These are phyloP conservation scores for Cyberlindnera subsufficiens DNA, from an alignment of 805 yeast genomes.

Conservation along the genomic window DNA sequence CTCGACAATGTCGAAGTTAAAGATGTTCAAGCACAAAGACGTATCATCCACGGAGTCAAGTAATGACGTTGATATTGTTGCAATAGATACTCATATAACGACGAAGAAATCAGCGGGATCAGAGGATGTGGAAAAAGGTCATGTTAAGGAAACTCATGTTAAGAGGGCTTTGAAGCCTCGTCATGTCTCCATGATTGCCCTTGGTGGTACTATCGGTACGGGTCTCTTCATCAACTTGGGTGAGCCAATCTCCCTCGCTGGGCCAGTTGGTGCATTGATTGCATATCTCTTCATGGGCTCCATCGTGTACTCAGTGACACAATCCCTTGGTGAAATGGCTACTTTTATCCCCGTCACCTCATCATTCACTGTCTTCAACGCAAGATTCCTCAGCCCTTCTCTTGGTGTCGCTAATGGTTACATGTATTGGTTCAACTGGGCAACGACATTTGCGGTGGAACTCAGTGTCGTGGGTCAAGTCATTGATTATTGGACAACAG, in stretches of 20 bases:
- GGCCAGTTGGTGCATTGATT: slow-evolving; percentile 65
- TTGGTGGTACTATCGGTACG: slow-evolving; percentile 79
- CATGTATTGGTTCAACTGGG: slow-evolving; percentile 76
- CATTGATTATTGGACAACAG: slow-evolving; percentile 56
- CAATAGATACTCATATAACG: neutral
- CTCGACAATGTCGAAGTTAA: too few relatives aligned
- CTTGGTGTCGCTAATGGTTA: slow-evolving; percentile 70
- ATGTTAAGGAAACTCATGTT: slow-evolving; percentile 35
- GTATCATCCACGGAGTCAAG: too few relatives aligned
- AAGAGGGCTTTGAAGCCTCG: slow-evolving; percentile 59
- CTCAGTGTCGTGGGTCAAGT: slow-evolving; percentile 68
- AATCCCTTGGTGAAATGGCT: slow-evolving; percentile 77
- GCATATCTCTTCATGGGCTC: slow-evolving; percentile 64
- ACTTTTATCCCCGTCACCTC: slow-evolving; percentile 65
- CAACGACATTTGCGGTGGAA: slow-evolving; percentile 71
- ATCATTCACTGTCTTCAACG: slow-evolving; percentile 63
- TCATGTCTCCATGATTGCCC: slow-evolving; percentile 70
- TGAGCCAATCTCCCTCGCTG: slow-evolving; percentile 47
- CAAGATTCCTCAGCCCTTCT: slow-evolving; percentile 61
- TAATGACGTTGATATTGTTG: too few relatives aligned
- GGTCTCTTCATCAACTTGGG: slow-evolving; percentile 67
- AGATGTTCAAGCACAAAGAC: too few relatives aligned
- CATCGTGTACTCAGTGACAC: slow-evolving; percentile 60
- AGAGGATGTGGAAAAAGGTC: slow-evolving; percentile 10
- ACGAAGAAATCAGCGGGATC: neutral